Evolutionary conservation across 208 protist genomes (phyloP), one percentile per base, ranked within the genome.

Genomic region (Crithidia sp.): DNA sequence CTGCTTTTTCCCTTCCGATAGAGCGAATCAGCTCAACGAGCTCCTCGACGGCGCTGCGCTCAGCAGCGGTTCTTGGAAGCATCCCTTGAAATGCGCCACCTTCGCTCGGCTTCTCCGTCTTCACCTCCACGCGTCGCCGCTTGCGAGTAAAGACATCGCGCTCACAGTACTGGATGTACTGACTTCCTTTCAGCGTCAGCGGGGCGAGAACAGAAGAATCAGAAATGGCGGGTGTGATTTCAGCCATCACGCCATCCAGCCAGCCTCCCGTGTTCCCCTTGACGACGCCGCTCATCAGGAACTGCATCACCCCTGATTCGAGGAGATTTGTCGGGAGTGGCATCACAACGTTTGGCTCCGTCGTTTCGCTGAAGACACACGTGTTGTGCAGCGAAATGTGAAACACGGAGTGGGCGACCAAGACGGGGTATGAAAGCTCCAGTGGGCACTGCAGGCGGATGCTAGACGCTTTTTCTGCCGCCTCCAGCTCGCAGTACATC

Each of bases 361-460:
- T 45, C 14, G 74, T 82, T 50, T 94, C 89, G 52, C 90, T 65
- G 74, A 96, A 89, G n/a, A 94, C 77, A 52, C 79, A 86, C 66
- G 88, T 88, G 54, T 96, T 96, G 71, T 91, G 81, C 16, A 93
- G 57, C 5, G 86, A 81, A 72, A 91, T 94, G 81, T 96, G 88
- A 9, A 96, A 71, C 28, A 86, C 69, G n/a, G 79, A 89, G 45
- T 92, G 88, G 2, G 79, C 78, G 6, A 89, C 57, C 41, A 96
- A 73, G 14, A 94, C 61, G 13, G 92, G 88, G 71, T 94, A 94
- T 12, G 89, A 93, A 54, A 95, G 53, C 74, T 93, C 89, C 7
- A 91, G 60, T 37, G 92, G 92, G 49, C 92, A 94, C 56, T 96
- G 89, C 17, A 96, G 59, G 17, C 59, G 44, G 37, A 74, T 54